These are phyloP conservation scores for Cystofilobasidium capitatum DNA, from an alignment of 768 basidiomycete species.

Conservation along the genomic window DNA sequence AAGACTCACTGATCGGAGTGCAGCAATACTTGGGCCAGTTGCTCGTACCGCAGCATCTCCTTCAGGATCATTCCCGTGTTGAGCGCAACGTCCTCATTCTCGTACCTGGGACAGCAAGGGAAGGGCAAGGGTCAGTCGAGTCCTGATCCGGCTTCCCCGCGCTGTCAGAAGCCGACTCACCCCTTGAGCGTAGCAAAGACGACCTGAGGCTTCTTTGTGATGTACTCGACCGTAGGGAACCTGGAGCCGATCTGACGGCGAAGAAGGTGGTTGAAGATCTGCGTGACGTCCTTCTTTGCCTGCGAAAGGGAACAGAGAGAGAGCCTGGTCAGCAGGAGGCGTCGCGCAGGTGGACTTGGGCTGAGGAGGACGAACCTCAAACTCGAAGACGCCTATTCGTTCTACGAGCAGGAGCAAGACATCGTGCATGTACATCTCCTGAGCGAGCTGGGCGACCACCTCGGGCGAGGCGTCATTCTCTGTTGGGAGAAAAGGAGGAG, in stretches of 20 bases:
- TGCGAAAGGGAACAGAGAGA: conserved; percentile 35
- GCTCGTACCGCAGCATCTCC: conserved; percentile 92
- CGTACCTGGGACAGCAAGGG: conserved; percentile 49
- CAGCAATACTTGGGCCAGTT: conserved; percentile 75
- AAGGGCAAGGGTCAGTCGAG: too few species aligned
- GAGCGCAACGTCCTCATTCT: conserved; percentile 88
- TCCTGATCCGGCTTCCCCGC: too few species aligned
- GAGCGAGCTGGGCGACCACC: conserved; percentile 82
- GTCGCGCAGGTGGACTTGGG: background rate
- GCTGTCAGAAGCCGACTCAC: conserved; percentile 32
- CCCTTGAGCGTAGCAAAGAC: conserved; percentile 74
- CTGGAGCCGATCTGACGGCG: conserved; percentile 82
- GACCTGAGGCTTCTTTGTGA: conserved; percentile 59
- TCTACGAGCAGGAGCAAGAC: conserved; percentile 69
- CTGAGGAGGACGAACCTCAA: conserved; percentile 53
- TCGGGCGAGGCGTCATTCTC: conserved; percentile 71
- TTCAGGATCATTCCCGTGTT: conserved; percentile 97
- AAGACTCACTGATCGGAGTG: conserved; percentile 78
- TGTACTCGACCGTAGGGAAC: conserved; percentile 93
- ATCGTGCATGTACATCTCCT: conserved; percentile 89
- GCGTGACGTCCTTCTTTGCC: conserved; percentile 45
- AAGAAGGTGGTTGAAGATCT: conserved; percentile 45
- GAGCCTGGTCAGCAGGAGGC: background rate
- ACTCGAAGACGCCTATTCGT: conserved; percentile 78
- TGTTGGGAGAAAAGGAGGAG: conserved; percentile 11